These are phyloP conservation scores for Hyphopichia burtonii DNA, from an alignment of 1,139 yeast species.

Conservation along the genomic window DNA sequence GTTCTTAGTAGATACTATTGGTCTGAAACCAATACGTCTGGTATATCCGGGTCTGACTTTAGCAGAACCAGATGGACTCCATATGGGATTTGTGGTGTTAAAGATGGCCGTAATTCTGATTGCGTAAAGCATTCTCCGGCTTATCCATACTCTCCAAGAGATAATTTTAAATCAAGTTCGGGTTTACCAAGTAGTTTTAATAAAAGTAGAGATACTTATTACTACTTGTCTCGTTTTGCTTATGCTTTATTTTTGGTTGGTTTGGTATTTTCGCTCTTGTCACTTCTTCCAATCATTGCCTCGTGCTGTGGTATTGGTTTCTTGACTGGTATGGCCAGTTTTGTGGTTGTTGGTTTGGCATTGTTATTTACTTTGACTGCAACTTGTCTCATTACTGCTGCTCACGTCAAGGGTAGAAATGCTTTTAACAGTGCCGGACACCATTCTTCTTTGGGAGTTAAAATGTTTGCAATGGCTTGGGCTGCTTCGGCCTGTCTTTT, in stretches of 20 bases:
- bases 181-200: conserved; percentile 52
- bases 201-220: conserved; percentile 48
- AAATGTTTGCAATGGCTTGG: conserved; percentile 67
- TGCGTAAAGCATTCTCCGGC: conserved; percentile 56
- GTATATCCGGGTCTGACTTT: conserved; percentile 47
- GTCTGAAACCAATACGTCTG: conserved; percentile 67
- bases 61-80: conserved; percentile 66
- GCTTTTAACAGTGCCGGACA: conserved; percentile 50
- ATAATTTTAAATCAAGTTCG: conserved; percentile 46
- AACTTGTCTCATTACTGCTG: conserved; percentile 64
- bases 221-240: conserved; percentile 63
- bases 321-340: conserved; percentile 24
- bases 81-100: conserved; percentile 59
- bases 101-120: conserved; percentile 32
- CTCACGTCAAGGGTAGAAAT: conserved; percentile 59
- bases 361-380: conserved; percentile 55
- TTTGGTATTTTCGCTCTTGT: conserved; percentile 52
- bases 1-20: conserved; percentile 60
- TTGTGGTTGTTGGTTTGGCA: conserved; percentile 31
- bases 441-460: conserved; percentile 53
- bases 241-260: conserved; percentile 68
- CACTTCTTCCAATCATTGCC: conserved; percentile 38
- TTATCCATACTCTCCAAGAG: conserved; percentile 64
- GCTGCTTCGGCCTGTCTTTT: conserved; percentile 50
- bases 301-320: conserved; percentile 18